These are phyloP conservation scores for Sporothrix globosa DNA, from an alignment of 2,329 filamentous ascomycete genomes.

Conservation along the genomic window DNA sequence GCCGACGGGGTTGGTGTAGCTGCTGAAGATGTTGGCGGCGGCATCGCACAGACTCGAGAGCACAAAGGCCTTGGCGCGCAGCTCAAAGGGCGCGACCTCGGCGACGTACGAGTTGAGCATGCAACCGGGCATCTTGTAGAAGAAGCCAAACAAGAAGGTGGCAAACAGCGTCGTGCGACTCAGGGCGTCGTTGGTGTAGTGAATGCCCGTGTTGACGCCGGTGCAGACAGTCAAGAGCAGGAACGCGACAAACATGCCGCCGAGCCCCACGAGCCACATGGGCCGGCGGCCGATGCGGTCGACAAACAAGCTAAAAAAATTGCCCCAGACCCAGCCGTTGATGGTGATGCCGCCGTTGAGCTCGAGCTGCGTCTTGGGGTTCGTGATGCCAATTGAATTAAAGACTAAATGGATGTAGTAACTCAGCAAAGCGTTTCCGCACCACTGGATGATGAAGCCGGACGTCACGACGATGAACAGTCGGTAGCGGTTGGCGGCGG, in stretches of 20 bases:
- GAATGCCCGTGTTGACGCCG: conserved; percentile 34
- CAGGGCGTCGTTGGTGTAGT: conserved; percentile 32
- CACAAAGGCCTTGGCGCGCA: conserved; percentile 35
- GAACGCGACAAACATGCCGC: conserved; percentile 35
- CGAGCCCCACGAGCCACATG: conserved; percentile 37
- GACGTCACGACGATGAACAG: conserved; percentile 34
- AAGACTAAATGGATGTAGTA: conserved; percentile 44
- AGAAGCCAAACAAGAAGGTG: conserved; percentile 34
- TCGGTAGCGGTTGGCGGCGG: conserved; percentile 35
- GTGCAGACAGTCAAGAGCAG: conserved; percentile 33
- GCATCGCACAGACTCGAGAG: conserved; percentile 31
- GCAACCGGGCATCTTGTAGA: conserved; percentile 47
- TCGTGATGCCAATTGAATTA: conserved; percentile 42
- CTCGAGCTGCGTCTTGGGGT: conserved; percentile 36
- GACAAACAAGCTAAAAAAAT: conserved; percentile 28
- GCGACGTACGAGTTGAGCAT: conserved; percentile 38
- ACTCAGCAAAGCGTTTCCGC: conserved; percentile 40
- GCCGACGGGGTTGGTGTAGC: conserved; percentile 35
- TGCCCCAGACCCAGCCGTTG: conserved; percentile 37
- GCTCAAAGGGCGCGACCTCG: conserved; percentile 33
- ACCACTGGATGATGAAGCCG: conserved; percentile 35
- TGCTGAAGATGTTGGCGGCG: conserved; percentile 34
- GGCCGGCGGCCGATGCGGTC: conserved; percentile 37
- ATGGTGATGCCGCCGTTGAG: conserved; percentile 35
- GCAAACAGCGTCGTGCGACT: conserved; percentile 30